These are phyloP conservation scores for Punica granatum DNA, from an alignment of 345 rosid species.

Conservation along the genomic window DNA sequence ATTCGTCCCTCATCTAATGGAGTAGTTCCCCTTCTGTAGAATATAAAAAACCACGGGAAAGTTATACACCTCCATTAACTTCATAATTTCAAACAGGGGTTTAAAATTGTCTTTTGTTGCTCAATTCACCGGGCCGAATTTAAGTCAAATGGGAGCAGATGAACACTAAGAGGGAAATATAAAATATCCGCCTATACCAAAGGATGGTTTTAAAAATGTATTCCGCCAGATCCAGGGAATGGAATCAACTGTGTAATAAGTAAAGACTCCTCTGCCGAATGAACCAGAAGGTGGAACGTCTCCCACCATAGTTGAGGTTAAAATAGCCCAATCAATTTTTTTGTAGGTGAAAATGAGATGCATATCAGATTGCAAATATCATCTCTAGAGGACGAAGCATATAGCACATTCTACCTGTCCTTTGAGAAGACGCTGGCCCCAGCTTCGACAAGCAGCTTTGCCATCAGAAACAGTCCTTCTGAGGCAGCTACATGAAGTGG, in stretches of 20 bases:
- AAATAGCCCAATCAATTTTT: not conserved
- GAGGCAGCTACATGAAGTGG: constrained; percentile 93
- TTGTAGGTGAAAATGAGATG: not conserved
- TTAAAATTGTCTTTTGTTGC: not conserved
- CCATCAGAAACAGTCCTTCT: constrained; percentile 70
- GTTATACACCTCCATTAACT: not conserved
- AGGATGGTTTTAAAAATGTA: not conserved
- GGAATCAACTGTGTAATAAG: not conserved
- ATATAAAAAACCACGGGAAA: not conserved
- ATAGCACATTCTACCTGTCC: constrained; percentile 52
- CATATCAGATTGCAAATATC: not conserved
- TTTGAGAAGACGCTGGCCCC: constrained; percentile 70
- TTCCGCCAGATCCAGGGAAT: not conserved
- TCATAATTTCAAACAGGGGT: not conserved
- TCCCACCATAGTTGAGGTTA: not conserved
- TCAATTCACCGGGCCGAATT: too few species aligned
- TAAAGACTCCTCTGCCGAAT: not conserved
- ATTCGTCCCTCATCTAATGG: constrained; percentile 66
- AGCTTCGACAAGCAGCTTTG: constrained; percentile 65
- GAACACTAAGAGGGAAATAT: not conserved
- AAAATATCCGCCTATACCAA: not conserved
- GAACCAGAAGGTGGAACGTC: too few species aligned
- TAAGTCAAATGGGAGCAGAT: not conserved
- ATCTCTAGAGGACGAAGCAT: not conserved
- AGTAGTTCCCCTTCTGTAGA: constrained; percentile 78